phyloP scores from a whole-genome alignment of 257 asterid genomes.

The Solanum acaule region DNA sequence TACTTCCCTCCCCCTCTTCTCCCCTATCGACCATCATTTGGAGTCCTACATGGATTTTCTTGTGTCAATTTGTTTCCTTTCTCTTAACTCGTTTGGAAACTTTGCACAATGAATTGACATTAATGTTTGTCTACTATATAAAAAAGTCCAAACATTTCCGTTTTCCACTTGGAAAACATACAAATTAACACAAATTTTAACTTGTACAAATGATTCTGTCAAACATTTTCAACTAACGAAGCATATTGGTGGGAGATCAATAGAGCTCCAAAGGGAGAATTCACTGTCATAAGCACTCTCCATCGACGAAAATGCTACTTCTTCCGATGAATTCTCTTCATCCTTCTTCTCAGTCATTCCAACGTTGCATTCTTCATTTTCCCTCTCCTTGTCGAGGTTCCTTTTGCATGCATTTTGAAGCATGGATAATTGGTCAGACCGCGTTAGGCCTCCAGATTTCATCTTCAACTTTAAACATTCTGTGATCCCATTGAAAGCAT shows the following conservation, averaged over 20 bases:
- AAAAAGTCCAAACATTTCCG: neutral
- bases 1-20: neutral
- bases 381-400: conserved; percentile 7
- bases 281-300: conserved; percentile 12
- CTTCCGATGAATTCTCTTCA: neutral
- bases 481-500: conserved; percentile 61
- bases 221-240: conserved; percentile 8
- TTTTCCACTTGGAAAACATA: neutral
- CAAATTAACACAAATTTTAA: neutral
- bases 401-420: conserved; percentile 34
- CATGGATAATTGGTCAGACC: conserved; percentile 30
- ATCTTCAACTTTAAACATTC: conserved; percentile 58
- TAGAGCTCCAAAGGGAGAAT: conserved; percentile 29
- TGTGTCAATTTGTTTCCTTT: neutral
- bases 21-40: neutral
- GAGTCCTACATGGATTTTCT: neutral
- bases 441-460: conserved; percentile 2
- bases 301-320: neutral
- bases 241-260: conserved; percentile 37
- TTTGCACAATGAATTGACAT: neutral
- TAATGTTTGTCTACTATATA: neutral
- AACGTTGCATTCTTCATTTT: neutral
- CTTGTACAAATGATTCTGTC: neutral
- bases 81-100: no score
- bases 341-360: neutral